Evolutionary conservation across 805 yeast species (phyloP), one percentile per base, ranked within the genome.

Genomic region (Lipomyces spencermartinsiae): DNA sequence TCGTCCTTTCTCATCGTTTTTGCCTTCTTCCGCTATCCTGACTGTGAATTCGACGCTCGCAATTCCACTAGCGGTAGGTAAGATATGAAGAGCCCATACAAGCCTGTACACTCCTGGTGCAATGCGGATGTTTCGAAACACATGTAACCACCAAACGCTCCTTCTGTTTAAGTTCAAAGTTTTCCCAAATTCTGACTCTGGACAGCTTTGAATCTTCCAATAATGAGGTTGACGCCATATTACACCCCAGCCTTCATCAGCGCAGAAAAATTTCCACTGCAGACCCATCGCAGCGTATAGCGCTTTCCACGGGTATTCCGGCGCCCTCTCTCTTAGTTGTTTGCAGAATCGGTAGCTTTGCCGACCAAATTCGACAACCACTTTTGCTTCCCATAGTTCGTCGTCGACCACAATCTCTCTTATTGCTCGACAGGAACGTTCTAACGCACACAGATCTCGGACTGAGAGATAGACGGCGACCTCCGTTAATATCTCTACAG

Each of bases 231-330:
- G 57, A 16, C 60, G 58, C 72, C 72, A 69, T 25, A 69, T 68
- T 14, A 69, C 62, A 16, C 72, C 72, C 72, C 72, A 69, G 1
- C 66, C 66, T 10, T 46, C 62, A 22, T 63, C 72, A 4, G 72
- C 70, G 57, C 72, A 69, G 53, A 54, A 69, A 59, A 67, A 61
- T 19, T 61, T 56, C 69, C 68, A 67, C 35, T 66, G 69, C n/a
- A 43, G 55, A 19, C 49, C 51, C 58, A 64, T 49, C n/a, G 68
- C 66, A 7, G 55, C 46, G 54, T 51, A 67, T 14, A 67, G 39
- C 59, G 57, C 51, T 12, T 43, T 49, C 66, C 65, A 67, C n/a
- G 71, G 31, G 9, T 34, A 58, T 19, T 51, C 14, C 6, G 39
- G 31, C 25, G 53, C 35, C 14, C 34, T 33, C 29, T 34, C 31